These are phyloP conservation scores for Termitomyces sp. DNA, from an alignment of 768 basidiomycete genomes.

Conservation along the genomic window DNA sequence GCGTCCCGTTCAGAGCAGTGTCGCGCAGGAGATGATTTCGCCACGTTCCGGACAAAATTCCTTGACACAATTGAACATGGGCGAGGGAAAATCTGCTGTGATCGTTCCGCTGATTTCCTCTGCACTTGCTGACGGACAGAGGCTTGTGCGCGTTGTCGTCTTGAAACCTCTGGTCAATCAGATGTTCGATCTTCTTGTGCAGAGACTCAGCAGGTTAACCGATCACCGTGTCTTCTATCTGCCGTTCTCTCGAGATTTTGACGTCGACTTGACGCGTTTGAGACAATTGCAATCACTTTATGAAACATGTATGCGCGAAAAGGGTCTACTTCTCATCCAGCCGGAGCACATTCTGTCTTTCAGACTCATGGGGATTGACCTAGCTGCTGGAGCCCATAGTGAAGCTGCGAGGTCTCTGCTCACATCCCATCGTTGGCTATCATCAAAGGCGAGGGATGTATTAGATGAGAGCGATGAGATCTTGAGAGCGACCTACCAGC, in stretches of 20 bases:
- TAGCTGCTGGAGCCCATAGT: background rate
- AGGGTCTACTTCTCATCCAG: conserved; percentile 46
- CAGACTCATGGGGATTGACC: conserved; percentile 42
- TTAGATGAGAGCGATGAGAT: conserved; percentile 49
- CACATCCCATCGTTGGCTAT: conserved; percentile 24
- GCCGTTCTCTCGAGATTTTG: conserved; percentile 44
- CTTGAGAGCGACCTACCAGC: conserved; percentile 42
- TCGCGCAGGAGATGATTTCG: conserved; percentile 45
- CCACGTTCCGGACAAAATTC: conserved; percentile 34
- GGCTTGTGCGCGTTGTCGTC: conserved; percentile 45
- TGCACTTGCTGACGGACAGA: conserved; percentile 38
- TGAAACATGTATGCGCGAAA: conserved; percentile 30
- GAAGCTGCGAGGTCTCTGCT: conserved; percentile 20
- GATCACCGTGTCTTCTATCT: conserved; percentile 46
- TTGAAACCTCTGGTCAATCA: conserved; percentile 44
- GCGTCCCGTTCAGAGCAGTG: conserved; percentile 36
- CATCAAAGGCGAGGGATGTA: conserved; percentile 29
- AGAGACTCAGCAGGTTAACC: conserved; percentile 38
- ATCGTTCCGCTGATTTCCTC: conserved; percentile 44
- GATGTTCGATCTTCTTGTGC: conserved; percentile 47
- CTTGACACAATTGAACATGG: conserved; percentile 53
- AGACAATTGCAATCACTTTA: conserved; percentile 28
- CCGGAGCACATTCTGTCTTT: conserved; percentile 55
- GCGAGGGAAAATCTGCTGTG: conserved; percentile 52
- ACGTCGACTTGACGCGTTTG: conserved; percentile 15